These are phyloP conservation scores for Ligustrum vulgare DNA, from an alignment of 257 asterid genomes.

Conservation along the genomic window DNA sequence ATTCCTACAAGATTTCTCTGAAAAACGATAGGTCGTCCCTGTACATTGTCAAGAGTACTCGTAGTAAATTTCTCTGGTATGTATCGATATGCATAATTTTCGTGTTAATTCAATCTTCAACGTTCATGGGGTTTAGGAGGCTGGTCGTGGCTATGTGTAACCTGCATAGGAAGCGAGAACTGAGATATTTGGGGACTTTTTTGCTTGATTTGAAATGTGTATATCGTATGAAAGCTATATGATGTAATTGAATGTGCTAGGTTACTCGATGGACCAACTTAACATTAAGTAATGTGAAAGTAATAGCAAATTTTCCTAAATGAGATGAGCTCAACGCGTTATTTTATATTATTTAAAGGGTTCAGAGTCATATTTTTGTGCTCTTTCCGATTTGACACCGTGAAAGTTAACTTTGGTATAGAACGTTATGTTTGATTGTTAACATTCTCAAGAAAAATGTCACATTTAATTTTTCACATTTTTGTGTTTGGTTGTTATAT, in stretches of 20 bases:
- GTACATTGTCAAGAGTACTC: conserved; percentile 31
- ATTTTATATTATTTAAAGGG: too few species aligned
- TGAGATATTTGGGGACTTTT: not conserved
- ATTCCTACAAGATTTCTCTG: conserved; percentile 77
- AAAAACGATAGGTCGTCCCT: conserved; percentile 22
- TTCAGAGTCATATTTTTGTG: not conserved
- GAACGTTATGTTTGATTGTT: too few species aligned
- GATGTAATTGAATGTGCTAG: too few species aligned
- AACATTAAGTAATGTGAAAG: conserved; percentile 1
- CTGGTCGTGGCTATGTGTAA: not conserved
- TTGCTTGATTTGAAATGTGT: too few species aligned
- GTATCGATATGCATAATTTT: conserved; percentile 19
- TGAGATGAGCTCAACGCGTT: not conserved
- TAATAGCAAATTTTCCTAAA: not conserved
- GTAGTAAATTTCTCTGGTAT: conserved; percentile 13
- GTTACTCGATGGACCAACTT: not conserved
- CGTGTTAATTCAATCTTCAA: not conserved
- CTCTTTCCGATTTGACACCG: too few species aligned
- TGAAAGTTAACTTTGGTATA: not conserved
- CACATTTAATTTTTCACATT: too few species aligned
- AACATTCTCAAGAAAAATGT: too few species aligned
- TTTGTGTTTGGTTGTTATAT: too few species aligned
- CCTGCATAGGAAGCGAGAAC: not conserved
- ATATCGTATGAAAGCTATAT: not conserved
- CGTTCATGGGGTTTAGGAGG: not conserved